Evolutionary conservation across 352 stramenopile species (phyloP), one percentile per base, ranked within the genome.

Genomic region (Pythium plurisporium): DNA sequence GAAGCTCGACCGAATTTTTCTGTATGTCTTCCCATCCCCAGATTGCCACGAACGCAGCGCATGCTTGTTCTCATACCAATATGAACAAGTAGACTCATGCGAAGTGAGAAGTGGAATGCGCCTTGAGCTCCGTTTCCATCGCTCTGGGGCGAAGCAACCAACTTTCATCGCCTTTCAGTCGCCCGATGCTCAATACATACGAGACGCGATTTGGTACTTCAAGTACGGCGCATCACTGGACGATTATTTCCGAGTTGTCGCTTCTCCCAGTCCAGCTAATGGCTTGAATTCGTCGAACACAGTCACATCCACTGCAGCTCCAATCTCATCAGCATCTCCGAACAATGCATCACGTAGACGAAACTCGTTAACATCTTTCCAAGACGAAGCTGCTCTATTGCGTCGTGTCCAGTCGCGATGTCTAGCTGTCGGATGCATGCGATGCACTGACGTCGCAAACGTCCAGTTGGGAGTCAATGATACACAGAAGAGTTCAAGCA

Each of bases 21-120:
- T 89, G n/a, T 76, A 62, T 4, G 70, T 87, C 19, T 87, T 82
- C 27, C 78, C 78, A 4, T 79, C 76, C 0, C 67, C 75, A 0
- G 74, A 89, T 30, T 81, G 66, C 29, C 64, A 72, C 36, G 77
- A 87, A 25, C 72, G 73, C n/a, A 86, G 68, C 19, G 82, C 82
- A 11, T 89, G 72, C 43, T 63, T 89, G 44, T 87, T 90, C 58
- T 83, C 69, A 30, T 90, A 90, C 37, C 45, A 44, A 11, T 89
- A 87, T 50, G 73, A 82, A 11, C 63, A 74, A 42, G 55, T 90
- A 4, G 76, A 85, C 17, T 64, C 59, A 1, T 91, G 79, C 34
- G 68, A 86, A 36, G 68, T 74, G 1, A 38, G 51, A 5, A 63
- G 64, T 7, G 43, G 46, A 7, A 72, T 66, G 5, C 69, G 76